Evolutionary conservation across 495 filamentous ascomycete species (phyloP), one percentile per base, ranked within the genome.

Genomic region (Lophium mytilinum): DNA sequence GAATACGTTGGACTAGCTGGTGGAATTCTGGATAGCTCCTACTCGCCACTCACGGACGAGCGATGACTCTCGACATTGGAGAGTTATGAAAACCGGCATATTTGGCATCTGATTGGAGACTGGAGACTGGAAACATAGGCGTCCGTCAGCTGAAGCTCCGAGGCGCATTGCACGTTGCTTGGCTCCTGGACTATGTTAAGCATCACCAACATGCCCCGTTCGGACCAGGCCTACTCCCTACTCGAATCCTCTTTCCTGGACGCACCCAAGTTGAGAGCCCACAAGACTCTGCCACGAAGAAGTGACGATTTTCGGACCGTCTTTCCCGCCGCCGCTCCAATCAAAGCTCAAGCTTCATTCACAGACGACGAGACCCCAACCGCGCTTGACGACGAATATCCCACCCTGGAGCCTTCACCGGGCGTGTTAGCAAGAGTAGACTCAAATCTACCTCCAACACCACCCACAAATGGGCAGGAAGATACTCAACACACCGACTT

Each of bases 381-480:
- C 4, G 43, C 35, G 19, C 33, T 35, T 24, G 56, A 42, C 50
- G 52, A 24, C 33, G 43, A 55, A 40, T 36, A 60, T 7, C 36
- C 8, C 12, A 54, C 56, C 14, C 58, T 48, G 9, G 56, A 59
- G 9, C 17, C 58, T 37, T 60, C 56, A 41, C 59, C 59, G 6
- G 53, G 52, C 18, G 11, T 42, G 8, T 34, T 62, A 47, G 62
- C 59, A 34, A 41, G 48, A 4, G 48, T 46, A 42, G 63, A 66
- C 10, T 51, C 59, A 11, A 56, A 55, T 3, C 55, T 66, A n/a
- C 63, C 63, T 9, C 63, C 63, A 5, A 66, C 63, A 9, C 63
- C 63, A 21, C 63, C 63, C 0, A 59, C 63, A 3, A 66, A 62
- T 39, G 52, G 52, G 18, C 52, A 53, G 35, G 59, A 60, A 17